Evolutionary conservation across 768 basidiomycete genomes (phyloP).

Genomic region (Punctularia strigosozonata): DNA sequence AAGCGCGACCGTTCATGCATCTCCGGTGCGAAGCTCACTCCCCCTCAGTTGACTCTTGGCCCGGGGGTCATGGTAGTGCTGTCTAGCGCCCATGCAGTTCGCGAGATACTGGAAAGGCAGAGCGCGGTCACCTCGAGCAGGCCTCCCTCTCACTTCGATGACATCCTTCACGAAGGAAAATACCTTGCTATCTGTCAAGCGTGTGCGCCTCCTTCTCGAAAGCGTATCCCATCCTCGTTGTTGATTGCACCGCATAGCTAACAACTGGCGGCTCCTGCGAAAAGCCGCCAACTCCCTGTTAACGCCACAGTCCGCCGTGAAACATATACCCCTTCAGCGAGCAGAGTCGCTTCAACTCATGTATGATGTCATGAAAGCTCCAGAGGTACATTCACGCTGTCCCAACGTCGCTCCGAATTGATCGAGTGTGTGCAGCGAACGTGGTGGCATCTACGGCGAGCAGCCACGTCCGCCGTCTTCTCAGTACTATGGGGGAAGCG

Average conservation of each 20-base stretch:
- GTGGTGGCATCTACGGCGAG: slow-evolving; percentile 21
- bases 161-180: slow-evolving; percentile 10
- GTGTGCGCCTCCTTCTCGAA: slow-evolving; percentile 1
- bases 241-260: too few relatives aligned
- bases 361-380: slow-evolving; percentile 16
- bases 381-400: slow-evolving; percentile 10
- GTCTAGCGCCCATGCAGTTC: slow-evolving; percentile 11
- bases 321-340: slow-evolving; percentile 15
- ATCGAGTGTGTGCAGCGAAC: slow-evolving; percentile 9
- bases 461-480: slow-evolving; percentile 19
- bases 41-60: slow-evolving; percentile 14
- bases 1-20: slow-evolving; percentile 1
- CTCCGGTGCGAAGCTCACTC: too few relatives aligned
- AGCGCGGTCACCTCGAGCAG: slow-evolving; percentile 14
- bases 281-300: neutral
- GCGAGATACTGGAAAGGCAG: slow-evolving; percentile 18
- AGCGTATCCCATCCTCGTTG: too few relatives aligned
- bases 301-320: slow-evolving; percentile 9
- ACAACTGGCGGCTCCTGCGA: neutral
- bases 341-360: slow-evolving; percentile 20
- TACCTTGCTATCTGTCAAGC: slow-evolving; percentile 10
- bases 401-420: neutral
- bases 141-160: slow-evolving; percentile 12
- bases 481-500: slow-evolving; percentile 21
- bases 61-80: slow-evolving; percentile 14